Conservation (phyloP, 2,329 filamentous ascomycete species). For the Ampelomyces quisqualis region DNA sequence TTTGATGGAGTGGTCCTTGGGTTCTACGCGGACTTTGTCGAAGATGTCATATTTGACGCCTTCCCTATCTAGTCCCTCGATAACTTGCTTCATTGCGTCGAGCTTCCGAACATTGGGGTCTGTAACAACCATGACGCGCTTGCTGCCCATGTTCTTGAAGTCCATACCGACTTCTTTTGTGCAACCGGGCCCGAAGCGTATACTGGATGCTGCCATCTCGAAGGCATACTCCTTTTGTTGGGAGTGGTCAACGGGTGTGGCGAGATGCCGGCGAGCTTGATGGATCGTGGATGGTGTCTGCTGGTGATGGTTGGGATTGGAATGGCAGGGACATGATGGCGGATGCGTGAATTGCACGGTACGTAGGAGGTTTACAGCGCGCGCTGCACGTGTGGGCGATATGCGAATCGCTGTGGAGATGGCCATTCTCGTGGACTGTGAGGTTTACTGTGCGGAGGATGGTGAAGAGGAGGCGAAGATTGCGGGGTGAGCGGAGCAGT, state of each 20-base stretch:
- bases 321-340: constrained; percentile 92
- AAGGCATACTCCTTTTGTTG: constrained; percentile 95
- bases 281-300: constrained; percentile 42
- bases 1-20: constrained; percentile 89
- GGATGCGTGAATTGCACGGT: constrained; percentile 91
- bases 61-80: constrained; percentile 75
- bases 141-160: constrained; percentile 83
- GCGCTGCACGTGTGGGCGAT: constrained; percentile 51
- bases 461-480: neutral
- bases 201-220: constrained; percentile 94
- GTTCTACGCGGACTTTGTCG: constrained; percentile 79
- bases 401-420: constrained; percentile 33
- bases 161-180: constrained; percentile 99
- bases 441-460: neutral
- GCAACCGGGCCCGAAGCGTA: constrained; percentile 88
- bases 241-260: constrained; percentile 71
- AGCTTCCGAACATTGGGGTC: constrained; percentile 79
- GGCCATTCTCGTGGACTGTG: constrained; percentile 12
- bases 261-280: constrained; percentile 62
- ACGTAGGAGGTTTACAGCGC: constrained; percentile 72
- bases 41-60: constrained; percentile 80
- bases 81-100: constrained; percentile 84
- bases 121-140: constrained; percentile 88
- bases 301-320: constrained; percentile 76
- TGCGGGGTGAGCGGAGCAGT: too few species aligned